Evolutionary conservation across 495 filamentous ascomycete genomes (phyloP), one percentile per base, ranked within the genome.

Genomic region (Penicillium steckii): DNA sequence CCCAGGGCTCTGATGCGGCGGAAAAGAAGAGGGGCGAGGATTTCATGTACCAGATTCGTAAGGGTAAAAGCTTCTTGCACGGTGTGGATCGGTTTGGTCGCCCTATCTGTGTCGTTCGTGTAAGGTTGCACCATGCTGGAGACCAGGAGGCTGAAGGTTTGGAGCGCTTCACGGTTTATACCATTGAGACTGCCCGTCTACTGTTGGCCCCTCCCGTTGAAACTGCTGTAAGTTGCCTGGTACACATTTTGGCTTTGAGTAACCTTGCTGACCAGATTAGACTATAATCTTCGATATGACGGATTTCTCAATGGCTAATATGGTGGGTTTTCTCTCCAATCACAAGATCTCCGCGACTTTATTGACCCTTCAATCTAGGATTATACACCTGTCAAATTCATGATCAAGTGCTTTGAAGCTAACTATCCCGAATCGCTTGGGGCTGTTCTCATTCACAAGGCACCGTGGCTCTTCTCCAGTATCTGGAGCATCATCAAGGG

Each of bases 381-480:
- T 65, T 97, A 97, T 65, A 82, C 89, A 0, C 94, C 94, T 0
- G 90, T 98, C 21, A 97, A 93, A 62, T 97, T 97, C 76, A 95
- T 98, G 83, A 97, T 97, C 75, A 96, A 96, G 74, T 96, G 91
- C 71, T 98, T 98, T 66, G 95, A 97, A 73, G 95, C 94, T 44
- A 97, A 98, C 70, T 98, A 97, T 65, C 94, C 95, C 22, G 95
- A 97, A 66, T 89, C 81, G 45, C 77, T 98, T 0, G 94, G 95
- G 41, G 76, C 89, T 5, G 91, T 97, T 6, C 85, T 97, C n/a
- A 89, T 98, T 27, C 91, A 98, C 74, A 96, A 96, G 68, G 85
- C 94, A 0, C 94, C 94, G 4, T 98, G 93, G 94, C 74, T 97
- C 30, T 98, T 98, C 75, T 90, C 94, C 72, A 85, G 89, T 88